A percentile compares a stretch with the other conserved stretches of the same genome.
Conservation (phyloP, 2,329 filamentous ascomycete species). For the Clarireedia homoeocarpa region DNA sequence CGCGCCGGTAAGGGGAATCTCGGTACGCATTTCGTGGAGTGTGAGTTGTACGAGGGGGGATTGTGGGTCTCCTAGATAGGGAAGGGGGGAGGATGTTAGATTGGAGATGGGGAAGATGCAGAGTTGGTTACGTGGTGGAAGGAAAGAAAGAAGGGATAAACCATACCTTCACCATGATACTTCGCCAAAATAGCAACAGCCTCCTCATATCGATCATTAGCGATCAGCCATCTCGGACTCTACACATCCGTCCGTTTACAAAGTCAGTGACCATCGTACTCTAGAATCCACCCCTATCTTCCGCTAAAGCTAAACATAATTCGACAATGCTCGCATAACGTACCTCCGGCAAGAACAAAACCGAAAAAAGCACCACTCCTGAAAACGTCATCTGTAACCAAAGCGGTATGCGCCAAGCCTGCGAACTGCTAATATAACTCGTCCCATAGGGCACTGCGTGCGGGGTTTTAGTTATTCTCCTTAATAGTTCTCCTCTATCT, state of each 20-base stretch:
- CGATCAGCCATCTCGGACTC: constrained; percentile 47
- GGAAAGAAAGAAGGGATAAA: neutral
- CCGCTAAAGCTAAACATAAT: neutral
- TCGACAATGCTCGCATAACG: neutral
- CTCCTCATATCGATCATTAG: constrained; percentile 47
- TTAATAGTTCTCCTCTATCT: neutral
- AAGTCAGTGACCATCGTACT: neutral
- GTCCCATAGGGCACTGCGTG: constrained; percentile 2
- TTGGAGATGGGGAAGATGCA: neutral
- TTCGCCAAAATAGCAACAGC: constrained; percentile 47
- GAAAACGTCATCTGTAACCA: constrained; percentile 28
- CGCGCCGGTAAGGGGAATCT: constrained; percentile 22
- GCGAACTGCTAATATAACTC: constrained; percentile 1
- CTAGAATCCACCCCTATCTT: neutral
- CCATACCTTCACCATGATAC: constrained; percentile 44
- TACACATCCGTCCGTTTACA: neutral
- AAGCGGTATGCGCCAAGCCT: constrained; percentile 29
- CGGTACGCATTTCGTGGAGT: constrained; percentile 24
- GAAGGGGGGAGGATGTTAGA: neutral
- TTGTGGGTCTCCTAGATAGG: neutral
- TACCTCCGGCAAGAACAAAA: constrained; percentile 46
- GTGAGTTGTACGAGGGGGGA: constrained; percentile 24
- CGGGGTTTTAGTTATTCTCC: neutral
- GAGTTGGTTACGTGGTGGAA: neutral
- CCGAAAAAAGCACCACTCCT: constrained; percentile 27